Percentiles rank a stretch among this genome's conserved stretches.
These are phyloP conservation scores for Morella rubra DNA, from an alignment of 306 rosid genomes.

Conservation along the genomic window DNA sequence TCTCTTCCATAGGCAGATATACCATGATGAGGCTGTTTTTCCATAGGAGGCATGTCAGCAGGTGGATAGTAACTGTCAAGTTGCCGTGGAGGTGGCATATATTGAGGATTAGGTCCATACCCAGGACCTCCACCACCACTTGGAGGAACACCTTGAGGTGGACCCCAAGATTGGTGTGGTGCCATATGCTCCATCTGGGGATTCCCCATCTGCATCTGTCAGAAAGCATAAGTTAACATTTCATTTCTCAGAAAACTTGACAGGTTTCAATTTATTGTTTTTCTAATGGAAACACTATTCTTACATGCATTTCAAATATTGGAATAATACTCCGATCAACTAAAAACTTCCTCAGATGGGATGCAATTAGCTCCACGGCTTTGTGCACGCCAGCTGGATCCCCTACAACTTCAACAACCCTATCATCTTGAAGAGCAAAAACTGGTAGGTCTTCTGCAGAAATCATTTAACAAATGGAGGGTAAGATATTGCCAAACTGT, in stretches of 20 bases:
- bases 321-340: slow-evolving; percentile 90
- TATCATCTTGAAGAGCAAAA: slow-evolving; percentile 94
- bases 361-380: slow-evolving; percentile 85
- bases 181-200: slow-evolving; percentile 68
- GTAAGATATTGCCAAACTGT: slow-evolving; percentile 28
- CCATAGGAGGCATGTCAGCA: slow-evolving; percentile 72
- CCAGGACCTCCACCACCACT: slow-evolving; percentile 90
- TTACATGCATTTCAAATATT: slow-evolving; percentile 81
- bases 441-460: slow-evolving; percentile 86
- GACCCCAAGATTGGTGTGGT: slow-evolving; percentile 90
- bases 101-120: slow-evolving; percentile 69
- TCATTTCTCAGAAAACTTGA: slow-evolving; percentile 18
- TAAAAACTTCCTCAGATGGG: slow-evolving; percentile 89
- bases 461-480: slow-evolving; percentile 13
- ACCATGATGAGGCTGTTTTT: slow-evolving; percentile 94
- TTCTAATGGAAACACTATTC: slow-evolving; percentile 25
- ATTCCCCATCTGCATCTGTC: slow-evolving; percentile 83
- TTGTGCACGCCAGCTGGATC: slow-evolving; percentile 81
- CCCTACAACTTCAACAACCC: slow-evolving; percentile 93
- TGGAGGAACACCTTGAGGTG: slow-evolving; percentile 78
- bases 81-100: slow-evolving; percentile 87
- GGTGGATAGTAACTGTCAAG: slow-evolving; percentile 75
- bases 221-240: slow-evolving; percentile 16
- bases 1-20: slow-evolving; percentile 95
- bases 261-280: slow-evolving; percentile 2